These are phyloP conservation scores for Verticillium longisporum DNA, from an alignment of 2,329 filamentous ascomycete genomes.

Conservation along the genomic window DNA sequence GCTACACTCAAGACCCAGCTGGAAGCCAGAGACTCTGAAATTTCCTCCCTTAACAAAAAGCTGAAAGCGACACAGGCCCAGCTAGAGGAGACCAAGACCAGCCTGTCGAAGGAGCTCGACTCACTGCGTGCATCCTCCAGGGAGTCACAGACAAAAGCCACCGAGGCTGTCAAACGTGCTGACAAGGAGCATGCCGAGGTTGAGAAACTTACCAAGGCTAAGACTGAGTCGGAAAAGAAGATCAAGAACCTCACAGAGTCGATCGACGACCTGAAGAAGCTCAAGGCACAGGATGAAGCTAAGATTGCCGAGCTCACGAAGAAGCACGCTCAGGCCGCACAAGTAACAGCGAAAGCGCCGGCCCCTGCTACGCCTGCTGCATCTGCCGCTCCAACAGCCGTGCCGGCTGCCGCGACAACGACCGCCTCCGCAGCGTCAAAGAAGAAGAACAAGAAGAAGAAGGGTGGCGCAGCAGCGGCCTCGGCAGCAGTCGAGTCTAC, in stretches of 20 bases:
- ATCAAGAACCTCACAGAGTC: slow-evolving; percentile 31
- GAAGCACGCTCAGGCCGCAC: slow-evolving; percentile 15
- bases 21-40: slow-evolving; percentile 38
- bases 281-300: slow-evolving; percentile 30
- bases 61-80: slow-evolving; percentile 35
- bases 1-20: slow-evolving; percentile 44
- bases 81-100: slow-evolving; percentile 35
- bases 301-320: slow-evolving; percentile 34
- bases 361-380: slow-evolving; percentile 15
- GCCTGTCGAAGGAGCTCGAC: slow-evolving; percentile 18
- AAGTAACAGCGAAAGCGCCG: slow-evolving; percentile 14
- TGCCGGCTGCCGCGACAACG: slow-evolving; percentile 17
- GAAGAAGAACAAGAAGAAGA: slow-evolving; percentile 82
- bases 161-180: slow-evolving; percentile 13
- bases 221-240: slow-evolving; percentile 33
- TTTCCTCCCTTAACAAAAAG: slow-evolving; percentile 42
- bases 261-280: slow-evolving; percentile 30
- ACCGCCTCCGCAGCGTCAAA: slow-evolving; percentile 22
- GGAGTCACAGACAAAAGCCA: slow-evolving; percentile 19
- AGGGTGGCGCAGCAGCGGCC: slow-evolving; percentile 51
- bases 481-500: slow-evolving; percentile 21
- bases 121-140: slow-evolving; percentile 18
- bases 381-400: slow-evolving; percentile 12
- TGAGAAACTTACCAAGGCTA: slow-evolving; percentile 27
- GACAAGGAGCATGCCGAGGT: slow-evolving; percentile 23